Evolutionary conservation across 2,329 filamentous ascomycete species (phyloP), one percentile per base, ranked within the genome.

Genomic region (Fusarium luffae): DNA sequence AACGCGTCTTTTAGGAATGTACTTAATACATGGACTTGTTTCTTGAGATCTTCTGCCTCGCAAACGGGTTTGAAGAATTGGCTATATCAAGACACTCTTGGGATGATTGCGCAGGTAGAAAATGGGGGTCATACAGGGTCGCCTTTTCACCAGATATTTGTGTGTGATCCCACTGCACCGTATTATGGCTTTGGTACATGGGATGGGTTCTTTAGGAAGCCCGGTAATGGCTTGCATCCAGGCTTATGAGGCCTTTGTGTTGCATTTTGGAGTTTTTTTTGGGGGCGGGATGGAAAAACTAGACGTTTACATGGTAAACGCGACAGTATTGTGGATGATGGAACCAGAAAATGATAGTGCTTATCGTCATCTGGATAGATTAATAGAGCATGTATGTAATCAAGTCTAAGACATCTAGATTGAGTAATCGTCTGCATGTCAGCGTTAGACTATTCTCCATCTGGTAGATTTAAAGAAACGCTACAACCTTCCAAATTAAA

Each of bases 171-270:
- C 0, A 2, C 13, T 0, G 51, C 23, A 0, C 10, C 46, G 0
- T 66, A 54, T n/a, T 63, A 56, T 18, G 67, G 62, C 4, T 69
- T 50, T 18, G 11, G 23, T 0, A 63, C 52, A 0, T 69, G 67
- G 67, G 67, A 70, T 2, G 30, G 37, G 0, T 69, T 69, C 11
- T 69, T 69, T 10, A 32, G 66, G 8, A 30, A 56, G 3, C 66
- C 69, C 10, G 13, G 14, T 7, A 21, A 63, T 1, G 56, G 49
- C 0, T 19, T 67, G 2, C 57, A 67, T 3, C 62, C 67, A 0
- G 27, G 34, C 1, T 37, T 37, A 37, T 37, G 9, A n/a, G 16
- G 34, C 1, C 9, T n/a, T 11, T 9, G 34, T 34, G 11, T 28
- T 28, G 19, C n/a, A n/a, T n/a, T n/a, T n/a, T n/a, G n/a, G n/a